Percentiles rank a stretch among this genome's conserved stretches.
phyloP scores from a whole-genome alignment of 1,284 basidiomycete species.

The Wolfiporia cocos region DNA sequence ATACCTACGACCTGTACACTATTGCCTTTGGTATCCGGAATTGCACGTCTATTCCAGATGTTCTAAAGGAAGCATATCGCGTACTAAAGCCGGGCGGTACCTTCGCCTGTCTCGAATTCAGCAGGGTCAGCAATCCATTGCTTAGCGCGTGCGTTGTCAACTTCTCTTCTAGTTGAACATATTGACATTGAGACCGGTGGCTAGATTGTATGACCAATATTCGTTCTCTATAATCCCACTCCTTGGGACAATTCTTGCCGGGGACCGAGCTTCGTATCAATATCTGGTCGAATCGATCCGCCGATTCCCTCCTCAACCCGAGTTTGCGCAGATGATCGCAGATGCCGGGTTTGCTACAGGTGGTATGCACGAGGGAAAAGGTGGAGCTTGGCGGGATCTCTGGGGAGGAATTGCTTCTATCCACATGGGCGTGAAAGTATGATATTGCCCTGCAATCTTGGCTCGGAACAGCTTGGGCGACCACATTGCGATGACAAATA shows the following conservation, averaged over 20 bases:
- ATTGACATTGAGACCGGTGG: too few relatives aligned
- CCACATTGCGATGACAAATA: too few relatives aligned
- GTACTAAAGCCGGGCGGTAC: conserved; percentile 96
- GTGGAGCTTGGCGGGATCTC: conserved; percentile 84
- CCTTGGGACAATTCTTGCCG: conserved; percentile 92
- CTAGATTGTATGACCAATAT: conserved; percentile 89
- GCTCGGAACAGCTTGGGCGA: too few relatives aligned
- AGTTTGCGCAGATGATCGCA: conserved; percentile 88
- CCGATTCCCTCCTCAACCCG: conserved; percentile 85
- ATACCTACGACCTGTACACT: conserved; percentile 94
- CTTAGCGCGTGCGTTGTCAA: conserved; percentile 67
- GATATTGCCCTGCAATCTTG: too few relatives aligned
- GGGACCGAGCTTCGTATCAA: conserved; percentile 93
- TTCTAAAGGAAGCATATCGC: conserved; percentile 86
- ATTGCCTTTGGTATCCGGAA: conserved; percentile 99
- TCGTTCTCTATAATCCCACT: conserved; percentile 96
- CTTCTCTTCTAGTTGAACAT: not conserved
- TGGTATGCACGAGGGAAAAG: conserved; percentile 62
- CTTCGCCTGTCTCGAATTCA: conserved; percentile 97
- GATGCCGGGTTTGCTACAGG: conserved; percentile 84
- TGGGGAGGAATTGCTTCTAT: conserved; percentile 86
- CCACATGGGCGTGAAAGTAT: conserved; percentile 82
- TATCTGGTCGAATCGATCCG: conserved; percentile 98
- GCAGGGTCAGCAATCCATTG: conserved; percentile 87
- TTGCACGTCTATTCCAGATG: conserved; percentile 90